Evolutionary conservation across 352 stramenopile species (phyloP).

Genomic region (Phytopythium kandeliae): DNA sequence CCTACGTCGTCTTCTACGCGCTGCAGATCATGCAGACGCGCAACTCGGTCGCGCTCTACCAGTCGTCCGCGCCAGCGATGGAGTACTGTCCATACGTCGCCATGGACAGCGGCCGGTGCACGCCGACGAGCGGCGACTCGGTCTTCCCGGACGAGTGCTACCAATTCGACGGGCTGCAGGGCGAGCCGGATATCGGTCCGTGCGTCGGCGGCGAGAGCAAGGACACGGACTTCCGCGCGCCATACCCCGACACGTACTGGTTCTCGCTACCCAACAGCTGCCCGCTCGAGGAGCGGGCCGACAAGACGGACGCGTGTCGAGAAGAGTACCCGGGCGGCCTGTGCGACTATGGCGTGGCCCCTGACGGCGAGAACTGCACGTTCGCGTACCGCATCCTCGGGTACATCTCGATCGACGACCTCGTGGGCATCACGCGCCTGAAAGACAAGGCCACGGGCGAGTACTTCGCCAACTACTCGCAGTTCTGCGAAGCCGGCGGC

Average conservation of each 20-base stretch:
- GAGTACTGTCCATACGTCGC: conserved; percentile 28
- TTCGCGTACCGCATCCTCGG: conserved; percentile 72
- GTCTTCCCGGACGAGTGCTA: conserved; percentile 22
- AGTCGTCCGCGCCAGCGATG: background rate
- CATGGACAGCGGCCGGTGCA: conserved; percentile 32
- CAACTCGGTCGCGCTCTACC: conserved; percentile 22
- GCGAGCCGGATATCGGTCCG: conserved; percentile 14
- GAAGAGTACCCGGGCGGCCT: conserved; percentile 29
- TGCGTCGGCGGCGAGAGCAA: conserved; percentile 26
- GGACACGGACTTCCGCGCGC: conserved; percentile 25
- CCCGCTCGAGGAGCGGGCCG: conserved; percentile 19
- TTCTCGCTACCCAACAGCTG: conserved; percentile 56
- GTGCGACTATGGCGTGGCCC: conserved; percentile 35
- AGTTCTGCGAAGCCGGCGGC: conserved; percentile 54
- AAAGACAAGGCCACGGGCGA: conserved; percentile 21
- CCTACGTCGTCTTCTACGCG: conserved; percentile 35
- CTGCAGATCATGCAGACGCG: conserved; percentile 23
- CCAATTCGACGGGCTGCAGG: conserved; percentile 21
- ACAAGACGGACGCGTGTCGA: conserved; percentile 45
- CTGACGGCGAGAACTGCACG: conserved; percentile 57
- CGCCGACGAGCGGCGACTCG: conserved; percentile 11
- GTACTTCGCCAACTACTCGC: conserved; percentile 53
- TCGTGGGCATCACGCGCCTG: conserved; percentile 70
- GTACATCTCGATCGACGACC: conserved; percentile 64
- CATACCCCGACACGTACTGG: conserved; percentile 45